Conservation (phyloP, 2,329 filamentous ascomycete genomes). For the Colletotrichum tofieldiae region DNA sequence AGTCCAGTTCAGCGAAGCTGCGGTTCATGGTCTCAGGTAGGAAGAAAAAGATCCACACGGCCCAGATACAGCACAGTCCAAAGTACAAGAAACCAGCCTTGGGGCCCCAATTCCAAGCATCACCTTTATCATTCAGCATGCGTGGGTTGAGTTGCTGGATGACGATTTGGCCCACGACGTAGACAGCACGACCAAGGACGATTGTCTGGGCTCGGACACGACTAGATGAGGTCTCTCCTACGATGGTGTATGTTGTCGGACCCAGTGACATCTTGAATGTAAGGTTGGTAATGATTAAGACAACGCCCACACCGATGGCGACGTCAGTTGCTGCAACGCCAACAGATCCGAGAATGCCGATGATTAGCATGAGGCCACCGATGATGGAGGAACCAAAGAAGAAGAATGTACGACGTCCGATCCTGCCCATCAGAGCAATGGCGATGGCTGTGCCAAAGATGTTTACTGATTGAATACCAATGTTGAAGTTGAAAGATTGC, state of each 20-base stretch:
- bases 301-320: slow-evolving; percentile 54
- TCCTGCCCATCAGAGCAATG: slow-evolving; percentile 55
- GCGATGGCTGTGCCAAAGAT: slow-evolving; percentile 58
- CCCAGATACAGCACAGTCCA: slow-evolving; percentile 58
- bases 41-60: slow-evolving; percentile 61
- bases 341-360: slow-evolving; percentile 58
- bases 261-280: slow-evolving; percentile 62
- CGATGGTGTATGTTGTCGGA: slow-evolving; percentile 61
- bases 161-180: slow-evolving; percentile 59
- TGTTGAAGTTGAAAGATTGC: slow-evolving; percentile 62
- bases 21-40: slow-evolving; percentile 63
- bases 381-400: slow-evolving; percentile 57
- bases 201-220: slow-evolving; percentile 63
- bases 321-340: slow-evolving; percentile 35
- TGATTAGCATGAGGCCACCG: slow-evolving; percentile 57
- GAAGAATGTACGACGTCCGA: slow-evolving; percentile 59
- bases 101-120: slow-evolving; percentile 56
- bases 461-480: slow-evolving; percentile 64
- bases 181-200: slow-evolving; percentile 59
- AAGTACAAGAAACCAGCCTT: slow-evolving; percentile 56
- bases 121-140: slow-evolving; percentile 50
- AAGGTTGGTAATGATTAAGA: slow-evolving; percentile 58
- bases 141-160: slow-evolving; percentile 56
- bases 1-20: slow-evolving; percentile 64
- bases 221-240: slow-evolving; percentile 61